Base-by-base conservation (phyloP, 257 asterid species). In the Fraxinus anomala region DNA sequence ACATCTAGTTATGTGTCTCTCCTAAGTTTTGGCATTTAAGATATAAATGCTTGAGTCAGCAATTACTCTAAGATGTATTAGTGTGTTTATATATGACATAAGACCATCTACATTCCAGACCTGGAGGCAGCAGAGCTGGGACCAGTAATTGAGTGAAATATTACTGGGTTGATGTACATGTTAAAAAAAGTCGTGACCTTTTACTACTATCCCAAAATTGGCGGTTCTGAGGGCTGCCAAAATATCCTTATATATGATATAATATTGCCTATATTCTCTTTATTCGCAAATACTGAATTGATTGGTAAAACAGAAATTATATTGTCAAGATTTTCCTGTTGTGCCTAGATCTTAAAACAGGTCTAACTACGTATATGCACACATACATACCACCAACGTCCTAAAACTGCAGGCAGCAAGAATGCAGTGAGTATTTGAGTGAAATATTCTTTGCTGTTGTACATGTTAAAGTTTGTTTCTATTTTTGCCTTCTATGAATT, bases 241-340 rank as follows among this genome's bases (percentile, higher is more conserved):
- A 19, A 13, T 7, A 47, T 73, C 73, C 31, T 67, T 17, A 67
- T 63, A 42, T 34, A 17, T 19, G 73, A 75, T 31, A 34, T 17
- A 44, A 36, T 63, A 54, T 11, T 31, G 8, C 23, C 49, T 16
- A 13, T 42, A 14, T 42, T 67, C 56, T 67, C 47, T 68, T 7
- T 34, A 24, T 68, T 71, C 5, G 65, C 49, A 31, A 11, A 51
- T 61, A 59, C 28, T 70, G 54, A 76, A 72, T 44, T 74, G 36
- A 63, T 63, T 63, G 19, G 69, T 26, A 26, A 12, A 63, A 24
- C 26, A 23, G 67, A 59, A 59, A 59, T 7, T 59, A 9, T 21
- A 59, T n/a, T 59, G 31, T 59, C 69, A 10, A 63, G 69, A 26
- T 63, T 26, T 31, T 26, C 69, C 14, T 59, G 28, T 59, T 6